A percentile compares a stretch with the other conserved stretches of the same genome.
These are phyloP conservation scores for Kickxella alabastrina DNA, from an alignment of 192 early-diverging fungal genomes.

Conservation along the genomic window DNA sequence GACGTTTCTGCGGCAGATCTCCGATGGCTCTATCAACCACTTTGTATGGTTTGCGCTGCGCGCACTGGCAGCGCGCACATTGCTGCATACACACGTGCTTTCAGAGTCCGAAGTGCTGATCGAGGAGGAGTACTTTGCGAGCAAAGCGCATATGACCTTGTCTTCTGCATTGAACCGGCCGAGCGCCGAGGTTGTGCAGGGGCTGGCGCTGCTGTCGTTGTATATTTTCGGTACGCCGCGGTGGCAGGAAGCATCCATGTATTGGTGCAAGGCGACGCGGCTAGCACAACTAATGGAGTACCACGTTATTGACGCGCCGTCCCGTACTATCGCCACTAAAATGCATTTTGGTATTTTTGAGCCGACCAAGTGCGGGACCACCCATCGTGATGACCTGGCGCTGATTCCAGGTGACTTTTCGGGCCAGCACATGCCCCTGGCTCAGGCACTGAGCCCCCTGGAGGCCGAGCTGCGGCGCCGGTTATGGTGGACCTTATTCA, in stretches of 20 bases:
- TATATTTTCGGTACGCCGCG: constrained; percentile 40
- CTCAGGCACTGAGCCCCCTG: constrained; percentile 36
- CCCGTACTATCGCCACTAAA: constrained; percentile 35
- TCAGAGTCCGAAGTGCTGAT: constrained; percentile 24
- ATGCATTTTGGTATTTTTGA: constrained; percentile 49
- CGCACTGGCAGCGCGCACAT: constrained; percentile 33
- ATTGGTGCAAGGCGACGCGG: constrained; percentile 50
- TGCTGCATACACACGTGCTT: constrained; percentile 24
- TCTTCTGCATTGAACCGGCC: constrained; percentile 26
- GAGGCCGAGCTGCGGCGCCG: constrained; percentile 45
- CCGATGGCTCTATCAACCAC: constrained; percentile 40
- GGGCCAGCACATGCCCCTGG: constrained; percentile 29
- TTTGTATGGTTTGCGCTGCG: constrained; percentile 49
- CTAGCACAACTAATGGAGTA: constrained; percentile 46
- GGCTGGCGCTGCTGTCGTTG: constrained; percentile 37
- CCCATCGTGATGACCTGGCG: constrained; percentile 18
- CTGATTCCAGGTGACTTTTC: constrained; percentile 42
- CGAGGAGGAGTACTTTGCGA: constrained; percentile 42
- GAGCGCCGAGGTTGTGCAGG: constrained; percentile 37
- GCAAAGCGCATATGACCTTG: constrained; percentile 22
- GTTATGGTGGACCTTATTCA: constrained; percentile 50
- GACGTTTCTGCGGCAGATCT: constrained; percentile 36
- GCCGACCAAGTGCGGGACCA: constrained; percentile 17
- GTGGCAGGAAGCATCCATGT: constrained; percentile 51
- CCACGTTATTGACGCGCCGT: constrained; percentile 44